Percentiles rank a stretch among this genome's conserved stretches.
phyloP scores from a whole-genome alignment of 208 protist genomes.

The Acanthamoeba rhysodes region DNA sequence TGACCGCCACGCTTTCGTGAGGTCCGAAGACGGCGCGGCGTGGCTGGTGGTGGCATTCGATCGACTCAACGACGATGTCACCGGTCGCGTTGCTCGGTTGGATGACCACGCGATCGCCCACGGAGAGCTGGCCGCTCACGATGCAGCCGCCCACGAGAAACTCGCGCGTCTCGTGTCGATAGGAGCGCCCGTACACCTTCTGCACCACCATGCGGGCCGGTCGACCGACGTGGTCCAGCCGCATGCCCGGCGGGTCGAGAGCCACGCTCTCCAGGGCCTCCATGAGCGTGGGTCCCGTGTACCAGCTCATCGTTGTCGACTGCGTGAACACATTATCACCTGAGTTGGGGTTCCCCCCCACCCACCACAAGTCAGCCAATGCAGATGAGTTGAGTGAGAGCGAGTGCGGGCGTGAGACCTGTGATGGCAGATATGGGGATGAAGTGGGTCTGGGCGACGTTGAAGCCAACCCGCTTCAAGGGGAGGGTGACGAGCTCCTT shows the following conservation, averaged over 20 bases:
- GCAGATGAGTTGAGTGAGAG: too few species aligned
- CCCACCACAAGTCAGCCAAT: too few species aligned
- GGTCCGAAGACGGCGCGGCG: neutral
- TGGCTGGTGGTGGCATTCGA: slow-evolving; percentile 2
- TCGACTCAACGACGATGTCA: neutral
- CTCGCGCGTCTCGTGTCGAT: neutral
- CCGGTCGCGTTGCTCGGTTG: neutral
- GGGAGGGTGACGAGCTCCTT: slow-evolving; percentile 57
- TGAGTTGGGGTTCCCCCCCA: neutral
- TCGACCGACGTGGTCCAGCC: neutral
- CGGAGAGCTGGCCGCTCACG: neutral
- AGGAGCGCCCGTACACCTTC: neutral
- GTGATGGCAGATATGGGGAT: slow-evolving; percentile 95
- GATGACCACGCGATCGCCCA: slow-evolving; percentile 8
- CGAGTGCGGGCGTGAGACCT: neutral
- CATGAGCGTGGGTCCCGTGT: slow-evolving; percentile 93
- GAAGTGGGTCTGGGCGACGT: slow-evolving; percentile 92
- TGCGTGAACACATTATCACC: slow-evolving; percentile 96
- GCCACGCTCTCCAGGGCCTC: slow-evolving; percentile 95
- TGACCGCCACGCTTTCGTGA: slow-evolving; percentile 14
- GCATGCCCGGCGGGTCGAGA: slow-evolving; percentile 67
- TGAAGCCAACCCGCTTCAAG: slow-evolving; percentile 83
- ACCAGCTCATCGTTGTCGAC: slow-evolving; percentile 96
- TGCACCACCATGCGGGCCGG: neutral
- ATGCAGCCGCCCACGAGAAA: neutral